Evolutionary conservation across 106 monocot genomes (phyloP), one percentile per base, ranked within the genome.

Genomic region (Phalaenopsis aphrodite): DNA sequence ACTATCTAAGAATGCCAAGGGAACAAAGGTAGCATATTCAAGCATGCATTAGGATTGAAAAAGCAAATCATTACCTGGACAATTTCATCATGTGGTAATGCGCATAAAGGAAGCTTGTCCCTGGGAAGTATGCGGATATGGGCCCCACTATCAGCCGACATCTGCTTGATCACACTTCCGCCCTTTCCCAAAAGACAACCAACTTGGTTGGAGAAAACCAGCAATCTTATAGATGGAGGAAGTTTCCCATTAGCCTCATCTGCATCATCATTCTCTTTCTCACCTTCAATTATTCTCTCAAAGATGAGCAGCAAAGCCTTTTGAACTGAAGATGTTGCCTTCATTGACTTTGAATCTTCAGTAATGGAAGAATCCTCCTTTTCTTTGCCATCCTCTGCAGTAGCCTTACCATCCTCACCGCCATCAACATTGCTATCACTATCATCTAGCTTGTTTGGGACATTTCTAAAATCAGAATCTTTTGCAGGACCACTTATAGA

Each of bases 151-250:
- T 92, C 97, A 81, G 90, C 79, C 56, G 88, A 82, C 89, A 98
- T 88, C 85, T 94, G 92, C 81, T 98, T 98, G 79, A 94, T 89
- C 61, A 98, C 85, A 75, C 87, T 87, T 80, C 94, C 97, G 83
- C 85, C 88, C 82, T 91, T 94, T 49, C 94, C 94, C 66, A 98
- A 75, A 79, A 98, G 82, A 42, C 89, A 91, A 16, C 94, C 97
- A 82, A 94, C 98, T 79, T 98, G 98, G 76, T 84, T 85, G 49
- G 92, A 84, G 55, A 88, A 57, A n/a, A 98, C 83, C 42, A 98
- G 88, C 68, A 98, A 83, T 81, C 91, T 86, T 14, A 88, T 65
- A 75, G 83, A 79, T 83, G 90, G 82, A 81, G 71, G 42, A 42
- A 75, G 55, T 55, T 81, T 82, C 45, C 85, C 84, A 47, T 16